Conservation (phyloP, 345 rosid species). For the Populus ilicifolia region DNA sequence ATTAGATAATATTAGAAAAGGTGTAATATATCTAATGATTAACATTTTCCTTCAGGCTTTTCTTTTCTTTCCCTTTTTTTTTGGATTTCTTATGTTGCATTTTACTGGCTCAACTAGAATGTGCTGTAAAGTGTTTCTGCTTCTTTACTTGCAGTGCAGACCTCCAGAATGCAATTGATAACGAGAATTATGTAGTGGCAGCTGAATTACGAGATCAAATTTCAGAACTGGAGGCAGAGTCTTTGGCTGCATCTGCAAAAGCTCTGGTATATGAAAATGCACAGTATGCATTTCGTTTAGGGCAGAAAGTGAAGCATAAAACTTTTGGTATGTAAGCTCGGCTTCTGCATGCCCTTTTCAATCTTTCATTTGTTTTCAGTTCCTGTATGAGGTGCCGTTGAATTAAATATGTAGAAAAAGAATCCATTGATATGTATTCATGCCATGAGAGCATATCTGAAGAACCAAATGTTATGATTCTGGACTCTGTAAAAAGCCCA, state of each 20-base stretch:
- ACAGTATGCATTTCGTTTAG: constrained; percentile 76
- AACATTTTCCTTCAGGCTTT: background rate
- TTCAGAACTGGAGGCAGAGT: constrained; percentile 76
- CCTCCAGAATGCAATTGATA: constrained; percentile 74
- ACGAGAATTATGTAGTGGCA: constrained; percentile 71
- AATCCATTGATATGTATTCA: background rate
- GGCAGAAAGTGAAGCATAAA: constrained; percentile 87
- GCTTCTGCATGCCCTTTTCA: constrained; percentile 7
- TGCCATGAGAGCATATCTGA: background rate
- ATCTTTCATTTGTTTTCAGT: background rate
- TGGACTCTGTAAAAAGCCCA: background rate
- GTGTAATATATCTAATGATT: background rate
- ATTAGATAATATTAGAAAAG: background rate
- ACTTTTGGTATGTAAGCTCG: constrained; percentile 45
- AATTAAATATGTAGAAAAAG: background rate
- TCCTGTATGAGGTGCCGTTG: background rate
- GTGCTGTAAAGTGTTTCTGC: constrained; percentile 4
- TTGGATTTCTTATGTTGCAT: background rate
- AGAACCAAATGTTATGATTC: background rate
- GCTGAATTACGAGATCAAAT: constrained; percentile 71
- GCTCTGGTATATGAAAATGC: constrained; percentile 77
- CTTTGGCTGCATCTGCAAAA: constrained; percentile 79
- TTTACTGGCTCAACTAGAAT: background rate
- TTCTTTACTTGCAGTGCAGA: constrained; percentile 58
- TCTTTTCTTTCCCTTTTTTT: constrained; percentile 1